phyloP scores from a whole-genome alignment of 73 alveolate genomes.

The Tetrahymena thermophila region DNA sequence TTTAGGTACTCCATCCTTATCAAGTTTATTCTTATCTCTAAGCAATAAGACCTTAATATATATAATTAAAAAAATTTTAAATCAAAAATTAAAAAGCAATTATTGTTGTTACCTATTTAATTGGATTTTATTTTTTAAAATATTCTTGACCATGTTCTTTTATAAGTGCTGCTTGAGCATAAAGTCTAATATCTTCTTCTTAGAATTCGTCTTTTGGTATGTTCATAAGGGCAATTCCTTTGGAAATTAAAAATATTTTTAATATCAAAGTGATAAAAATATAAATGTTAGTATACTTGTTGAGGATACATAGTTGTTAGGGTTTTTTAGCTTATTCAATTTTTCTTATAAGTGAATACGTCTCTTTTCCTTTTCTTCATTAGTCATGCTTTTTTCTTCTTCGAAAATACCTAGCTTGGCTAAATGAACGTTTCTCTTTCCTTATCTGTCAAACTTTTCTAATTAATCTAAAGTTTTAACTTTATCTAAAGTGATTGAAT shows the following conservation, averaged over 20 bases:
- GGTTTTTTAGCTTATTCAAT: neutral
- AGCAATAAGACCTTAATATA: neutral
- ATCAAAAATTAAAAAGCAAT: neutral
- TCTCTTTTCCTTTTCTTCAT: neutral
- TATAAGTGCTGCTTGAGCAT: neutral
- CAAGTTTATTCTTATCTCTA: neutral
- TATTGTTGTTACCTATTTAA: neutral
- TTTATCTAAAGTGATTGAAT: neutral
- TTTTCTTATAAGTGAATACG: neutral
- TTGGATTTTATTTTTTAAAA: neutral
- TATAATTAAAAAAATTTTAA: neutral
- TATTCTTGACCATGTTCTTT: neutral
- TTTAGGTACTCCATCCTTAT: neutral
- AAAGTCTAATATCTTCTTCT: neutral
- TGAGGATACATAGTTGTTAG: neutral
- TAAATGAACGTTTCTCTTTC: neutral
- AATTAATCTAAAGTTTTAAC: neutral
- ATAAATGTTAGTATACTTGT: neutral
- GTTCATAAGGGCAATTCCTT: neutral
- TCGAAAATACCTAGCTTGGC: neutral
- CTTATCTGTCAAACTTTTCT: neutral
- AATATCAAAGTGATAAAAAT: neutral
- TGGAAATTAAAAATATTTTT: neutral
- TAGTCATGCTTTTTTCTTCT: neutral
- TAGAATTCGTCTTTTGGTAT: neutral